These are phyloP conservation scores for Clausena lansium DNA, from an alignment of 345 rosid genomes.

Conservation along the genomic window DNA sequence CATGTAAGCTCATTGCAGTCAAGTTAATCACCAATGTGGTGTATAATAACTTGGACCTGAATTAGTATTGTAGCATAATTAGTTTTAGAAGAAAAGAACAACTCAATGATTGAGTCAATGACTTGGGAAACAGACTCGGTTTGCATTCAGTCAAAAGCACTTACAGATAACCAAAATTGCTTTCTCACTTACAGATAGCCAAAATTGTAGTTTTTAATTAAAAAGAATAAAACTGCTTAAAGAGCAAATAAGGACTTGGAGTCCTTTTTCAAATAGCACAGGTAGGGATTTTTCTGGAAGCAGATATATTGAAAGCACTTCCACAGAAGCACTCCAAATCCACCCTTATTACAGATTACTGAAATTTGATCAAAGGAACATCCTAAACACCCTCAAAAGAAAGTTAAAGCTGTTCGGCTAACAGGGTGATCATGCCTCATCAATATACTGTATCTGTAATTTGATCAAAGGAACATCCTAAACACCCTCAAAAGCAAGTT, in stretches of 20 bases:
- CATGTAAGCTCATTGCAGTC: neutral
- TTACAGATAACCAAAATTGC: neutral
- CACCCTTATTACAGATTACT: neutral
- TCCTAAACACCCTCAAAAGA: neutral
- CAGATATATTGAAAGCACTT: neutral
- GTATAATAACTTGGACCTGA: neutral
- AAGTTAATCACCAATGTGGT: neutral
- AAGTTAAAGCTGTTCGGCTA: neutral
- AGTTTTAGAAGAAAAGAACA: neutral
- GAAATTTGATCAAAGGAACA: neutral
- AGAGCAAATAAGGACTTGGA: neutral
- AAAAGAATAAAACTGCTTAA: neutral
- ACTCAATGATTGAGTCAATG: neutral
- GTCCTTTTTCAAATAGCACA: neutral
- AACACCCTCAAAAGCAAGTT: neutral
- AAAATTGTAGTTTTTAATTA: neutral
- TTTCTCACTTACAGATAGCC: neutral
- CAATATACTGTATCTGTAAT: neutral
- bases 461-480: neutral
- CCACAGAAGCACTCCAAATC: neutral
- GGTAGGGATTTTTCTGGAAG: neutral
- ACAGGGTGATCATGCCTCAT: neutral
- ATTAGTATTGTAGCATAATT: neutral
- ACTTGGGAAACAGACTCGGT: neutral
- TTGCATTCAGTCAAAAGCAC: neutral